Evolutionary conservation across 2,329 filamentous ascomycete species (phyloP).

Genomic region (Didymella exigua): DNA sequence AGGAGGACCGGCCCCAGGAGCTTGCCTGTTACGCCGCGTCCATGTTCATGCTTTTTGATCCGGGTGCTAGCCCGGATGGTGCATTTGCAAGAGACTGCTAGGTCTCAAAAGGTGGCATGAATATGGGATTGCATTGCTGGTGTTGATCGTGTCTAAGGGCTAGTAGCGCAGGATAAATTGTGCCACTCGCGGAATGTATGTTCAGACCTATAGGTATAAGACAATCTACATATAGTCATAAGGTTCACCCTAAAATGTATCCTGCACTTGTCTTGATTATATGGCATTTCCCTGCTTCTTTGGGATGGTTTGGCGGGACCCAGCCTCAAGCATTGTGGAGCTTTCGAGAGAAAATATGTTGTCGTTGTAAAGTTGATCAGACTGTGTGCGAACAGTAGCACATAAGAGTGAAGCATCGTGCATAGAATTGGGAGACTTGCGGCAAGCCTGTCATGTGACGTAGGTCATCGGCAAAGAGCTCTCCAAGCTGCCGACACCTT

Average conservation of each 20-base stretch:
- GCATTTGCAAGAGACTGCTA: constrained; percentile 19
- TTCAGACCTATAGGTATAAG: constrained; percentile 2
- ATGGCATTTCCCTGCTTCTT: not conserved
- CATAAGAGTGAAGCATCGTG: too few species aligned
- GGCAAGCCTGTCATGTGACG: not conserved
- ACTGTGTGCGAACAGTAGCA: not conserved
- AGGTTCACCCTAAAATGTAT: not conserved
- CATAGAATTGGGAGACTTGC: not conserved
- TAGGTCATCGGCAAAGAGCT: constrained; percentile 7
- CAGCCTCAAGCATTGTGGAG: too few species aligned
- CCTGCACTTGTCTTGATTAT: not conserved
- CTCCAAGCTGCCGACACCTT: constrained; percentile 14
- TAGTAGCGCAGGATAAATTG: not conserved
- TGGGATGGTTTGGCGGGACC: too few species aligned
- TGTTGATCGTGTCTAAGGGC: constrained; percentile 1
- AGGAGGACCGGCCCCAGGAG: constrained; percentile 40
- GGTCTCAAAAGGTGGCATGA: constrained; percentile 22
- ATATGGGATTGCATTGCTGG: constrained; percentile 12
- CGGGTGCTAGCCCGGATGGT: constrained; percentile 38
- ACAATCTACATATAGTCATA: not conserved
- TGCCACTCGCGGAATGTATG: not conserved
- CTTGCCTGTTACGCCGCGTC: constrained; percentile 25
- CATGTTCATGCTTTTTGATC: constrained; percentile 38
- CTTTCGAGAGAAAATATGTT: too few species aligned
- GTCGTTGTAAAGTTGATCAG: too few species aligned